Percentiles rank a stretch among this genome's conserved stretches.
These are phyloP conservation scores for Xylaria sp. DNA, from an alignment of 2,329 filamentous ascomycete genomes.

Conservation along the genomic window DNA sequence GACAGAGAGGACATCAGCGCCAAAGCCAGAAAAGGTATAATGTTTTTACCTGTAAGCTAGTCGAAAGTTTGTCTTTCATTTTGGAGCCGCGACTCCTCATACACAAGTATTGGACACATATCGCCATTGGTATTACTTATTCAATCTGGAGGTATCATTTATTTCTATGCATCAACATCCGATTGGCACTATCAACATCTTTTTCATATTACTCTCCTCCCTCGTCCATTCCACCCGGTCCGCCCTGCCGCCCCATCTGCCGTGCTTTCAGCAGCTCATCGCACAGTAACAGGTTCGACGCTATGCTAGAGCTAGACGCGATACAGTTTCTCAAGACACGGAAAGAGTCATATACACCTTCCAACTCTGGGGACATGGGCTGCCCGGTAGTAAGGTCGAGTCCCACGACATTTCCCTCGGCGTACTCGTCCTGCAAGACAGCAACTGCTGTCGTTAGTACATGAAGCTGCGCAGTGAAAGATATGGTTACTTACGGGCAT, in stretches of 20 bases:
- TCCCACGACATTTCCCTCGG: conserved; percentile 86
- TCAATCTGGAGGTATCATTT: conserved; percentile 12
- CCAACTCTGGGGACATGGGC: conserved; percentile 93
- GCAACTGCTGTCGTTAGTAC: conserved; percentile 70
- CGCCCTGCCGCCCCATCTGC: conserved; percentile 82
- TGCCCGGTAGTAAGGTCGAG: conserved; percentile 87
- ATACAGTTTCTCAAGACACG: conserved; percentile 93
- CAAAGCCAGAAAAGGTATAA: neutral
- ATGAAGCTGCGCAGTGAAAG: neutral
- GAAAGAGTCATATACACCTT: conserved; percentile 96
- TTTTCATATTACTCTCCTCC: conserved; percentile 39
- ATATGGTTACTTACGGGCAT: conserved; percentile 75
- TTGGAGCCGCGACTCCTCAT: neutral
- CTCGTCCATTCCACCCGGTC: conserved; percentile 72
- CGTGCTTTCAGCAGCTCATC: conserved; percentile 97
- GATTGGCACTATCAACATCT: neutral
- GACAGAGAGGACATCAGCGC: too few species aligned
- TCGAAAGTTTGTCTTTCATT: neutral
- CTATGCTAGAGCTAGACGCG: conserved; percentile 93
- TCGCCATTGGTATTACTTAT: neutral
- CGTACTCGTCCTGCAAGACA: conserved; percentile 84
- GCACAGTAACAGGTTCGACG: conserved; percentile 92
- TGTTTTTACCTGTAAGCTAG: neutral
- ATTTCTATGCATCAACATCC: conserved; percentile 9
- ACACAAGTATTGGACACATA: neutral